Evolutionary conservation across 129 eudicot species (phyloP).

Genomic region (Flaveria trinervia): DNA sequence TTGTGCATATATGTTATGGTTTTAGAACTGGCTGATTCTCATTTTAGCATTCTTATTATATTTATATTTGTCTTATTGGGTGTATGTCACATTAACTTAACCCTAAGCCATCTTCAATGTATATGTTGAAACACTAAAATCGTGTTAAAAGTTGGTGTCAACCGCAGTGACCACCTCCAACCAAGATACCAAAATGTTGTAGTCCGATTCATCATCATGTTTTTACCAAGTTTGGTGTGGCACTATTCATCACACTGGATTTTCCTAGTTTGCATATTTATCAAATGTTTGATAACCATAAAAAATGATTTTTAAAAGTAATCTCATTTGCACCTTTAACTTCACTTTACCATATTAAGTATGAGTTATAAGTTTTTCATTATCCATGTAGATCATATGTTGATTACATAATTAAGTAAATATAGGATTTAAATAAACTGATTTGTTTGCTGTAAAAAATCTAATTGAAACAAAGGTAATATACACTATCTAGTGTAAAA

Average conservation of each 20-base stretch:
- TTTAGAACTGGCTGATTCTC: background rate
- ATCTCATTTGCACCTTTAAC: background rate
- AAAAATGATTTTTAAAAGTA: background rate
- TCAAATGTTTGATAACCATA: background rate
- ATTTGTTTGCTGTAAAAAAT: background rate
- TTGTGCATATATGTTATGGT: background rate
- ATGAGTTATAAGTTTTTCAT: background rate
- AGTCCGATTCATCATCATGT: background rate
- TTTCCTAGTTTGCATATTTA: background rate
- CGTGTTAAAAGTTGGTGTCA: background rate
- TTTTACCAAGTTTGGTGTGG: background rate
- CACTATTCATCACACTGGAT: background rate
- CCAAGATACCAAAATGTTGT: background rate
- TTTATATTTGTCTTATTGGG: background rate
- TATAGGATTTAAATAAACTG: background rate
- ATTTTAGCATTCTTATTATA: background rate
- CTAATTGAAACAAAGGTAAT: background rate
- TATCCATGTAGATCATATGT: background rate
- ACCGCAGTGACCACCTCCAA: background rate
- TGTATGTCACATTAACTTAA: slow-evolving; percentile 12
- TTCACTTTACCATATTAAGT: background rate
- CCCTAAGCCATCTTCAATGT: slow-evolving; percentile 2
- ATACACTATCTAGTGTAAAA: background rate
- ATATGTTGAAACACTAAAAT: background rate
- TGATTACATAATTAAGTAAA: background rate